These are phyloP conservation scores for Phytomonas sp. DNA, from an alignment of 208 protist species.

Conservation along the genomic window DNA sequence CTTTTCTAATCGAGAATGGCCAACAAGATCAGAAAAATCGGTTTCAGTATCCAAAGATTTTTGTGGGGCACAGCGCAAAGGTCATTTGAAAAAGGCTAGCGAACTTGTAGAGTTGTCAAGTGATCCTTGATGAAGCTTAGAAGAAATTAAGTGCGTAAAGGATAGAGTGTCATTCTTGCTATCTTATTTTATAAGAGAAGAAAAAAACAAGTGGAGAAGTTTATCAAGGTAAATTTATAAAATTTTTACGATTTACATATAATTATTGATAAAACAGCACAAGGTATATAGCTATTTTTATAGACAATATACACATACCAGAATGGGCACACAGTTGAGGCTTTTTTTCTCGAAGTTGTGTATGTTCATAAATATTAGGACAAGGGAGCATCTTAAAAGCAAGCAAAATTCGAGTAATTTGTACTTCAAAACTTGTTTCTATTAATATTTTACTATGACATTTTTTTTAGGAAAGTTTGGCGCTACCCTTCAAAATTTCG, in stretches of 20 bases:
- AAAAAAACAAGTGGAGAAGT: background rate
- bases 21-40: background rate
- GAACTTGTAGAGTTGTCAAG: background rate
- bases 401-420: background rate
- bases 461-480: background rate
- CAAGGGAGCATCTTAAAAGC: background rate
- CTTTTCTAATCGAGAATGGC: background rate
- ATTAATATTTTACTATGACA: slow-evolving; percentile 1
- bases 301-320: background rate
- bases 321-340: background rate
- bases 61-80: background rate
- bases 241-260: background rate
- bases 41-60: background rate
- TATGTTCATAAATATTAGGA: slow-evolving; percentile 3
- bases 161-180: slow-evolving; percentile 8
- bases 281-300: background rate
- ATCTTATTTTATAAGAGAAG: background rate
- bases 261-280: background rate
- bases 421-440: background rate
- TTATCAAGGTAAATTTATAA: background rate
- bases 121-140: background rate
- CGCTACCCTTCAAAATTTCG: slow-evolving; percentile 13
- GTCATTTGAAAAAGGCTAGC: slow-evolving; percentile 8
- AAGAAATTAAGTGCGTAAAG: background rate
- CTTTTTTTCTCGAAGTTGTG: slow-evolving; percentile 1